phyloP scores from a whole-genome alignment of 176 grass and related monocot genomes.

The Thinopyrum elongatum region DNA sequence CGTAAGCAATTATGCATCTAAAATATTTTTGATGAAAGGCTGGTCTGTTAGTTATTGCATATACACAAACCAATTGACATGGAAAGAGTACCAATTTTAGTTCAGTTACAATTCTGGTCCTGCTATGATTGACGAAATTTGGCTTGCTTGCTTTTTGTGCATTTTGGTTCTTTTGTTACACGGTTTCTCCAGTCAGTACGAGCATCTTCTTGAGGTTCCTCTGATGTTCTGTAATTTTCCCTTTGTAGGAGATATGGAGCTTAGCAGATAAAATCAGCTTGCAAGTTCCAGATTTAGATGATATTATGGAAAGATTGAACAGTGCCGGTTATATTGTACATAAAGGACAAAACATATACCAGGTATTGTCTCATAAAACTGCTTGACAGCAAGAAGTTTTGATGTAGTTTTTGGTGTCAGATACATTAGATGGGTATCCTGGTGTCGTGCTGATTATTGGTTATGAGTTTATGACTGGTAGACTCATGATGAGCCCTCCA shows the following conservation, averaged over 20 bases:
- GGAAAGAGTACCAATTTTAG: background rate
- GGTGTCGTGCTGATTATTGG: slow-evolving; percentile 4
- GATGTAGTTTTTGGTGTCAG: background rate
- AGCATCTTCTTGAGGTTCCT: background rate
- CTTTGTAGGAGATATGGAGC: slow-evolving; percentile 58
- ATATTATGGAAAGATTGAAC: slow-evolving; percentile 60
- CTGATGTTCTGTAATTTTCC: slow-evolving; percentile 18
- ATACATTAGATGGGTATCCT: background rate
- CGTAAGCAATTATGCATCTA: slow-evolving; percentile 37
- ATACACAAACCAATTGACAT: slow-evolving; percentile 3
- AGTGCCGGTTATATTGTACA: slow-evolving; percentile 41
- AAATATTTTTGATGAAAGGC: background rate
- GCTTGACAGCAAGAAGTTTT: background rate
- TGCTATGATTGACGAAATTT: background rate
- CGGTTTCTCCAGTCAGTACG: background rate
- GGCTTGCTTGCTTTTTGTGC: background rate
- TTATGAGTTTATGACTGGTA: background rate
- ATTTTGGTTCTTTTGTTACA: background rate
- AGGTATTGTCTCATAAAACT: slow-evolving; percentile 48
- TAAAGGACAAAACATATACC: slow-evolving; percentile 64
- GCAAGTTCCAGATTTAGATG: slow-evolving; percentile 59
- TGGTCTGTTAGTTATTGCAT: background rate
- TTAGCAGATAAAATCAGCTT: slow-evolving; percentile 76
- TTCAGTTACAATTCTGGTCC: background rate
- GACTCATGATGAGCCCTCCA: background rate